Percentiles rank a stretch among this genome's conserved stretches.
Evolutionary conservation across 768 basidiomycete species (phyloP).

Genomic region (Lactarius sp.): DNA sequence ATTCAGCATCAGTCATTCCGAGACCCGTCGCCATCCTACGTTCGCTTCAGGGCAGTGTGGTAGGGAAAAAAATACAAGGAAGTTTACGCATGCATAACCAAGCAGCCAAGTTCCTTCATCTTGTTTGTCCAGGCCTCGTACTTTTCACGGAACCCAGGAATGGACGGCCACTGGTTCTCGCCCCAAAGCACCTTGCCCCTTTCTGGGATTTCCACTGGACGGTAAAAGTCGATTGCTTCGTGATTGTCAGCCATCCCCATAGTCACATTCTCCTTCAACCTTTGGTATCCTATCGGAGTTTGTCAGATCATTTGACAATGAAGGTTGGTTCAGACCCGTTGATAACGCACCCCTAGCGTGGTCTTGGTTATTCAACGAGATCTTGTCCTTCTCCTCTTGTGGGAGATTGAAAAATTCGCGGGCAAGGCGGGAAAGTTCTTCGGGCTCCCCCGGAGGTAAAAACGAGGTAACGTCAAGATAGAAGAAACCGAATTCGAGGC

Average conservation of each 20-base stretch:
- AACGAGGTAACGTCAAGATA: slow-evolving; percentile 70
- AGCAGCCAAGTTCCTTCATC: slow-evolving; percentile 78
- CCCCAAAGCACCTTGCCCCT: slow-evolving; percentile 73
- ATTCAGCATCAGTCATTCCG: slow-evolving; percentile 66
- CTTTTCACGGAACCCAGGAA: slow-evolving; percentile 52
- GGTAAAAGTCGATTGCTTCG: slow-evolving; percentile 81
- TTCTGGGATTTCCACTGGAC: slow-evolving; percentile 63
- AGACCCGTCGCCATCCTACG: slow-evolving; percentile 77
- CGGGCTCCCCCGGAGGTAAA: slow-evolving; percentile 52
- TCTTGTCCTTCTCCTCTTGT: slow-evolving; percentile 54
- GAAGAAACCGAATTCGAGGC: slow-evolving; percentile 82
- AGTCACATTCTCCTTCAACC: slow-evolving; percentile 81
- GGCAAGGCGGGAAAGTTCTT: slow-evolving; percentile 59
- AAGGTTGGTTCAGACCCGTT: background rate
- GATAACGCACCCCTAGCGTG: slow-evolving; percentile 59
- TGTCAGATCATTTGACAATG: slow-evolving; percentile 3
- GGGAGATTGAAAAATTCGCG: slow-evolving; percentile 68
- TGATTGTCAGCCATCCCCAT: slow-evolving; percentile 80
- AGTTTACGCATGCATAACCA: slow-evolving; percentile 77
- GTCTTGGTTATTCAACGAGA: slow-evolving; percentile 67
- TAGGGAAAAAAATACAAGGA: background rate
- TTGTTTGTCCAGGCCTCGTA: slow-evolving; percentile 76
- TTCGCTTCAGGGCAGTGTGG: slow-evolving; percentile 2
- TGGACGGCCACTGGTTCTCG: slow-evolving; percentile 81
- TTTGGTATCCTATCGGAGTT: slow-evolving; percentile 59